Evolutionary conservation across 1,284 basidiomycete species (phyloP), one percentile per base, ranked within the genome.

Genomic region (Malassezia globosa): DNA sequence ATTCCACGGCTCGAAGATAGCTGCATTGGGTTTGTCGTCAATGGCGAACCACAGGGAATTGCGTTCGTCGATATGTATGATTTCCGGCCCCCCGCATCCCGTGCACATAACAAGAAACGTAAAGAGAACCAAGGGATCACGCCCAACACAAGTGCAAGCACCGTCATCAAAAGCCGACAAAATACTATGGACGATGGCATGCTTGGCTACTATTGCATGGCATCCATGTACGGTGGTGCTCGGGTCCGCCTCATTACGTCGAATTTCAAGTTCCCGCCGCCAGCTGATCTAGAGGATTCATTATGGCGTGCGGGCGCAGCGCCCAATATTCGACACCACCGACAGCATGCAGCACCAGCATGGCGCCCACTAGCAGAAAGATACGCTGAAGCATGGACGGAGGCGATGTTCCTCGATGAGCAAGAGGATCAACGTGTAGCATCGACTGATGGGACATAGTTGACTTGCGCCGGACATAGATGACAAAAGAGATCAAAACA

Each of bases 111-210:
- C 22, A 56, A 53, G 42, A 36, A 35, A 29, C 38, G 44, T 5
- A 18, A 44, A 7, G 23, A 49, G 2, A 46, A 39, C 25, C 31
- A 21, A 11, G 58, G 54, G n/a, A 61, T 69, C 45, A 64, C 64
- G 4, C 27, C 43, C 22, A 42, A 37, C 37, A 35, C 55, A 19
- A 58, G 42, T 21, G 38, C 49, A 26, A 46, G 49, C 26, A 29
- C 48, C 10, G 54, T 64, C n/a, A 27, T 68, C 37, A 60, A 59
- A 27, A 52, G 56, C 21, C 60, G 72, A 10, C 66, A 87, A 70
- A 88, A 89, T 59, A 78, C 80, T 1, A 84, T 87, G 67, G 90
- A 99, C 72, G 94, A 99, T 70, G 94, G 94, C 8, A 83, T 83
- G 16, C 74, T 95, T 5, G 94, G 94, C 0, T 99, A 99, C 73